Base-by-base conservation (phyloP, 495 filamentous ascomycete species). In the Neurospora sp. region DNA sequence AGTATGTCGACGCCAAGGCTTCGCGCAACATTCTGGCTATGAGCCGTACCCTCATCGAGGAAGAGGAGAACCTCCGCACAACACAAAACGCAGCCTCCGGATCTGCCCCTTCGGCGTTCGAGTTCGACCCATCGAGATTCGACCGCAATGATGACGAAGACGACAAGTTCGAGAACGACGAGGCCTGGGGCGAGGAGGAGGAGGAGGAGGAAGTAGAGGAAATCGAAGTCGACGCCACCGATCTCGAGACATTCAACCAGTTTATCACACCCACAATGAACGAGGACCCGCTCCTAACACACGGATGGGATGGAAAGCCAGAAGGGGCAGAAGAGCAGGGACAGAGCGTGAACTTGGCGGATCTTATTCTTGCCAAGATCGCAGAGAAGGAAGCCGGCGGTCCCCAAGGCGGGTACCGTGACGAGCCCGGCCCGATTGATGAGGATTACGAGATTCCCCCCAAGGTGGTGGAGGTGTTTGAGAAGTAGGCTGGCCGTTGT, bases 381-480 rank as follows among this genome's bases (percentile, higher is more conserved):
- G 94, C 94, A 12, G 91, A 91, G 73, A 92, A 96, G 78, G 96
- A 99, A 84, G 91, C 93, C 1, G 88, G 85, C 16, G 85, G 89
- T 74, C 53, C 53, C 6, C 53, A 86, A 8, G 77, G 75, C 39
- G 77, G 72, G 27, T 79, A 76, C 74, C 72, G 71, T 40, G 77
- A 80, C 16, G 20, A 76, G 72, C 78, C 22, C 71, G 78, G 70
- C 78, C 84, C 73, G 78, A 85, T 88, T 18, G 91, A 95, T 68
- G 93, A 94, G 76, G 91, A 92, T n/a, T 89, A 92, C 61, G 89
- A 94, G 79, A 85, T 99, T 71, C 93, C 93, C 3, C 91, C 92
- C 4, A 98, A 97, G 81, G 92, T 97, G 10, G 87, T 97, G 10
- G 95, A 98, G 83, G 95, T 97, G 44, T 98, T 94, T 78, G 89